phyloP scores from a whole-genome alignment of 345 rosid genomes.

The Citrus medica region DNA sequence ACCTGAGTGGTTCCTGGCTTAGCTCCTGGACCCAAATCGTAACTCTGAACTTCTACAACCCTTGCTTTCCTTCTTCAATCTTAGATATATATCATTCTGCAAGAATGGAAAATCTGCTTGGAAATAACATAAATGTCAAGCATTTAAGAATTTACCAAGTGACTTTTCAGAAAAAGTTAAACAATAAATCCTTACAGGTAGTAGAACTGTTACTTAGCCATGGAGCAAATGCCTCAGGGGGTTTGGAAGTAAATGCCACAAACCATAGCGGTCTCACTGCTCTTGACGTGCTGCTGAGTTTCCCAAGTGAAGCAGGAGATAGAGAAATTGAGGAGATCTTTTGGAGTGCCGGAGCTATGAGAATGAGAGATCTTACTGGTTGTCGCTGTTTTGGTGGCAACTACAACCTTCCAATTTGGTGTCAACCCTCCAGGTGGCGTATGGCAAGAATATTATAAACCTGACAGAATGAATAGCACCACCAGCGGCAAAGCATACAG shows the following conservation, averaged over 20 bases:
- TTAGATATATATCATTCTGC: neutral
- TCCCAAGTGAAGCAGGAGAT: constrained; percentile 63
- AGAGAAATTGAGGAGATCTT: constrained; percentile 45
- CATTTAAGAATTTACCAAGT: neutral
- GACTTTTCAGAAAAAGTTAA: neutral
- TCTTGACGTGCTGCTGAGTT: constrained; percentile 39
- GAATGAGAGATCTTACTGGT: constrained; percentile 28
- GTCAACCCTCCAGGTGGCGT: constrained; percentile 54
- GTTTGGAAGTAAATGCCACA: constrained; percentile 36
- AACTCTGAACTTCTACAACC: neutral
- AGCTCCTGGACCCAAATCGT: neutral
- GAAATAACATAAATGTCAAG: neutral
- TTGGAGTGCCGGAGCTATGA: constrained; percentile 33
- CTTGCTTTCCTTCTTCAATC: neutral
- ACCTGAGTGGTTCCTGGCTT: neutral
- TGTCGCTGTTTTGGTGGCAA: constrained; percentile 50
- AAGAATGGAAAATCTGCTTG: neutral
- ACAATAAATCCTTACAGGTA: constrained; percentile 24
- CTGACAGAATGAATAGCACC: constrained; percentile 11
- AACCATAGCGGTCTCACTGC: constrained; percentile 47
- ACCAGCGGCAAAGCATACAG: constrained; percentile 12
- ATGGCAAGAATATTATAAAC: constrained; percentile 41
- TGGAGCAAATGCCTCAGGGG: constrained; percentile 13
- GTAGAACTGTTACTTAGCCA: constrained; percentile 38
- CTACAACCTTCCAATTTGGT: constrained; percentile 47